phyloP scores from a whole-genome alignment of 768 basidiomycete genomes.

The Lanmaoa pseudosensibilis region DNA sequence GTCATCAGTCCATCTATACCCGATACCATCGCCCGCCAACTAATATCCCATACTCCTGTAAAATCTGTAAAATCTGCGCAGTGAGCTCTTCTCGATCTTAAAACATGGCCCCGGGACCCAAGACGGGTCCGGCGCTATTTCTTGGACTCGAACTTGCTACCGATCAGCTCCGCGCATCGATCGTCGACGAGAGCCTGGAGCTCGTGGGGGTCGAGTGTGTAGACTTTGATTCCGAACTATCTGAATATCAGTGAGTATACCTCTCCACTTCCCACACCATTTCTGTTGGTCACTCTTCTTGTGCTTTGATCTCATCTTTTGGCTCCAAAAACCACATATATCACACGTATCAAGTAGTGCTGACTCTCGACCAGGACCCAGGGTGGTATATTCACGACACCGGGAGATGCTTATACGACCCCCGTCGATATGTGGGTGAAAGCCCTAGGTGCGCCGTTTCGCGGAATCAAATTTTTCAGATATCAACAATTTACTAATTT shows the following conservation, averaged over 20 bases:
- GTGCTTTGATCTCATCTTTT: neutral
- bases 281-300: neutral
- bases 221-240: constrained; percentile 77
- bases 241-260: constrained; percentile 75
- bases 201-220: constrained; percentile 80
- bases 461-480: constrained; percentile 64
- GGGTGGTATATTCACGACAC: constrained; percentile 83
- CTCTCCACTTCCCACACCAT: neutral
- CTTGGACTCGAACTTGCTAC: constrained; percentile 84
- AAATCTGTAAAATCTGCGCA: constrained; percentile 4
- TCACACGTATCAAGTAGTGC: constrained; percentile 11
- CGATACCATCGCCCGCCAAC: constrained; percentile 29
- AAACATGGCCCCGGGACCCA: constrained; percentile 37
- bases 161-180: constrained; percentile 79
- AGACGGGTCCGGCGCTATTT: constrained; percentile 57
- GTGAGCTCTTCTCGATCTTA: constrained; percentile 4
- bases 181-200: constrained; percentile 82
- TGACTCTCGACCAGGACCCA: constrained; percentile 58
- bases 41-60: constrained; percentile 15
- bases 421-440: constrained; percentile 92
- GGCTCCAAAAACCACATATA: constrained; percentile 8
- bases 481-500: constrained; percentile 38
- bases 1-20: constrained; percentile 24
- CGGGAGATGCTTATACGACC: constrained; percentile 84
- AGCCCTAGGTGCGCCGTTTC: constrained; percentile 57